Evolutionary conservation across 495 filamentous ascomycete species (phyloP), one percentile per base, ranked within the genome.

Genomic region (Pyrenula aspistea): DNA sequence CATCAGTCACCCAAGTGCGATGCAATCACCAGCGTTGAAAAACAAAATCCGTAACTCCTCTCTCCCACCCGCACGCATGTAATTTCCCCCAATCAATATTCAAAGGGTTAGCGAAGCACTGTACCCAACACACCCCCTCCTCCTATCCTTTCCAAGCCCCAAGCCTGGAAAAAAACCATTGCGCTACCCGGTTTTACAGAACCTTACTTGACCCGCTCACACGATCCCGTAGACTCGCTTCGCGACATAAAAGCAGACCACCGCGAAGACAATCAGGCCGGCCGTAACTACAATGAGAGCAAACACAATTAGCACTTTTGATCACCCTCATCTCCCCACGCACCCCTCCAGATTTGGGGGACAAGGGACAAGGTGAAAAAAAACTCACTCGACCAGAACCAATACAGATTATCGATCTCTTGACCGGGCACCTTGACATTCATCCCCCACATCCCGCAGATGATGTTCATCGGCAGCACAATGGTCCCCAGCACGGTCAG

Each of bases 381-480:
- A 22, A 21, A 66, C 76, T 56, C 73, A 81, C 78, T 81, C 20
- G 73, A 79, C 73, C 74, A 85, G 60, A 86, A 86, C 83, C 83
- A 86, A 51, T 67, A 69, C 55, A 84, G 60, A 60, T 74, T 80
- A 49, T 83, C 81, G 50, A 78, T 67, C 25, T 87, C 85, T 66
- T 96, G 92, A 1, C 91, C 89, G 0, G 93, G 93, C 0, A 98
- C 92, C 71, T 87, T 86, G 8, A 95, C 89, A 74, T 98, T 98
- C 93, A 97, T 97, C 31, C 93, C 93, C 87, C 93, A 98, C 68
- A 98, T 85, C 61, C 93, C 94, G 23, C 93, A 96, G 60, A 98
- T 89, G 70, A 98, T 91, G 65, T 98, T 98, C 84, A 98, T 91
- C 20, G 93, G 93, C 56, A 98, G 78, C 2, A 98, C 90, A 60